These are phyloP conservation scores for Tubosaeta sp. DNA, from an alignment of 768 basidiomycete species.

Conservation along the genomic window DNA sequence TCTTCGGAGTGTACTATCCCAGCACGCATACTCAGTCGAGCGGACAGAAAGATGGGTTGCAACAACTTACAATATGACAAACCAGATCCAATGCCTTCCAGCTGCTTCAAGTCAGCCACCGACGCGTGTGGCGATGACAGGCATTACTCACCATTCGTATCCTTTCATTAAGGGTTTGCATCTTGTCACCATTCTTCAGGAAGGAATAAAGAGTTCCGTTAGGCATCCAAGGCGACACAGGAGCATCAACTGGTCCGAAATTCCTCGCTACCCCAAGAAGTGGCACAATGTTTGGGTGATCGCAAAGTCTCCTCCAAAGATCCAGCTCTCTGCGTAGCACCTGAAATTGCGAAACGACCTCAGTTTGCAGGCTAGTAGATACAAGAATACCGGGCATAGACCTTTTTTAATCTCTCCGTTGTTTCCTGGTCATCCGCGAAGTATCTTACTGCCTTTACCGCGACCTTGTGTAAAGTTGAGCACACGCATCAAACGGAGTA, in stretches of 20 bases:
- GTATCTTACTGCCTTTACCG: background rate
- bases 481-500: background rate
- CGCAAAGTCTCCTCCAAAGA: background rate
- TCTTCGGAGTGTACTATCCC: background rate
- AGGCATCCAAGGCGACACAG: background rate
- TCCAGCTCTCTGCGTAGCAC: background rate
- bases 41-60: background rate
- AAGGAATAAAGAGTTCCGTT: background rate
- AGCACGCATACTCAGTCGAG: background rate
- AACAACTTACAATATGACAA: background rate
- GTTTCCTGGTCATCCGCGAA: background rate
- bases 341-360: background rate
- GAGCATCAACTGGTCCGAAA: background rate
- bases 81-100: background rate
- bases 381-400: background rate
- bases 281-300: constrained; percentile 2
- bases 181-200: background rate
- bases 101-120: background rate
- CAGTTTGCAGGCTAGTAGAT: background rate
- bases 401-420: background rate
- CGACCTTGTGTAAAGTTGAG: background rate
- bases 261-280: background rate
- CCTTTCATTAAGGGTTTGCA: background rate
- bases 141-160: background rate
- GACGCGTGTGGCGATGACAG: background rate